Base-by-base conservation (phyloP, 2,329 filamentous ascomycete species). In the Sarocladium oryzae region DNA sequence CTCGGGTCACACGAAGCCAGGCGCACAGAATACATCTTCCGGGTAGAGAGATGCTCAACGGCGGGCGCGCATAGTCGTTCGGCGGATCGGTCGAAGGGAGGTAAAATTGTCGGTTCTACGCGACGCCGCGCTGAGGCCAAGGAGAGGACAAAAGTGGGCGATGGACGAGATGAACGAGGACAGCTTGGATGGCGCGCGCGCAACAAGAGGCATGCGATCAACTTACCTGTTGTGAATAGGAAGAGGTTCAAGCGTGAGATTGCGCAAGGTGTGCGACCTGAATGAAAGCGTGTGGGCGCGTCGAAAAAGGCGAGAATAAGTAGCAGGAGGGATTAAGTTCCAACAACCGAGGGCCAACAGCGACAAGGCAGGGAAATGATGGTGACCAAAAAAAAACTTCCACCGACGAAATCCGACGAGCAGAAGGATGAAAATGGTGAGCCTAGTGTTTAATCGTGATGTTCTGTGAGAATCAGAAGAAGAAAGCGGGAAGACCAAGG, bases 381-480 rank as follows among this genome's bases (percentile, higher is more conserved):
- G 28, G 28, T 7, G 28, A 30, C 7, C 28, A 30, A 7, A 7
- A 30, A n/a, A 48, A 33, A 48, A 48, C 26, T 48, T 32, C 26
- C 24, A 48, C 26, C 43, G 28, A 30, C 26, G 24, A 33, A 45
- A 30, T 15, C 13, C 24, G 24, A 30, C 43, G 26, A 48, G 43
- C 56, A 52, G 8, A 57, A 33, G 15, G 43, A 33, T 48, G 43
- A 48, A 32, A 18, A 33, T 16, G 28, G 16, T 9, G 35, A 7
- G 54, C 55, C 16, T 55, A 18, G 15, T 52, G 52, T 30, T 55
- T 51, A 13, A 55, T 50, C 23, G 55, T 33, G 43, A 58, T 13
- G 32, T 55, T 59, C 35, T 58, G 54, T n/a, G n/a, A 2, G 52
- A 56, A 51, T 60, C 55, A 15, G 56, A 56, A 35, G 55, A 56